These are phyloP conservation scores for Pholiota conissans DNA, from an alignment of 768 basidiomycete species.

Conservation along the genomic window DNA sequence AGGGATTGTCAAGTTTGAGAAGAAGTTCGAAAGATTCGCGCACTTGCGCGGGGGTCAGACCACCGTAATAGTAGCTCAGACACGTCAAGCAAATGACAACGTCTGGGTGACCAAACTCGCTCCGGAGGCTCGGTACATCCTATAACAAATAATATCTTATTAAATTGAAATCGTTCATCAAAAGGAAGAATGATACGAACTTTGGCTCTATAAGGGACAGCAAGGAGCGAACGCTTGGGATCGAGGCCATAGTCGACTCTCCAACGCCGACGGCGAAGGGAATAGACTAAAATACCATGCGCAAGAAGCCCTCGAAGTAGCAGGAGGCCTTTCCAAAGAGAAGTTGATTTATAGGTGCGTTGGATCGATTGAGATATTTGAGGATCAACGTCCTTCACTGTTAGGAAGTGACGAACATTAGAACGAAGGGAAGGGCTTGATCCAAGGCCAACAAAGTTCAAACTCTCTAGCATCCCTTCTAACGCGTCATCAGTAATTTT, in stretches of 20 bases:
- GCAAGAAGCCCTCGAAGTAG: constrained; percentile 46
- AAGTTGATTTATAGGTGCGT: constrained; percentile 13
- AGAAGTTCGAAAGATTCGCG: constrained; percentile 36
- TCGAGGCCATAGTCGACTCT: constrained; percentile 54
- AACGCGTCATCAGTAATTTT: constrained; percentile 8
- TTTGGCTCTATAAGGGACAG: constrained; percentile 54
- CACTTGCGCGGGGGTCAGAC: constrained; percentile 40
- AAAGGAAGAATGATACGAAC: background rate
- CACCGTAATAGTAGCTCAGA: constrained; percentile 49
- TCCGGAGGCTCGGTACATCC: constrained; percentile 42
- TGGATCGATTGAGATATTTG: constrained; percentile 6
- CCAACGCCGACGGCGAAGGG: constrained; percentile 42
- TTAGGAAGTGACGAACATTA: constrained; percentile 9
- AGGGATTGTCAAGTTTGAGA: constrained; percentile 39
- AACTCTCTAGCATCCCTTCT: constrained; percentile 11
- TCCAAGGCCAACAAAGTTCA: constrained; percentile 14
- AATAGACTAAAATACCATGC: constrained; percentile 37
- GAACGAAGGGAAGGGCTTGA: constrained; percentile 4
- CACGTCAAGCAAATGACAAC: constrained; percentile 45
- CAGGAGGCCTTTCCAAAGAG: constrained; percentile 37
- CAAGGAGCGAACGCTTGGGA: constrained; percentile 39
- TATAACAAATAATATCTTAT: constrained; percentile 14
- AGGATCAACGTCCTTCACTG: background rate
- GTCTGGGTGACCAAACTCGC: constrained; percentile 57
- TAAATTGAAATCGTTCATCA: background rate